These are phyloP conservation scores for Vigna reflexopilosa DNA, from an alignment of 306 rosid genomes.

Conservation along the genomic window DNA sequence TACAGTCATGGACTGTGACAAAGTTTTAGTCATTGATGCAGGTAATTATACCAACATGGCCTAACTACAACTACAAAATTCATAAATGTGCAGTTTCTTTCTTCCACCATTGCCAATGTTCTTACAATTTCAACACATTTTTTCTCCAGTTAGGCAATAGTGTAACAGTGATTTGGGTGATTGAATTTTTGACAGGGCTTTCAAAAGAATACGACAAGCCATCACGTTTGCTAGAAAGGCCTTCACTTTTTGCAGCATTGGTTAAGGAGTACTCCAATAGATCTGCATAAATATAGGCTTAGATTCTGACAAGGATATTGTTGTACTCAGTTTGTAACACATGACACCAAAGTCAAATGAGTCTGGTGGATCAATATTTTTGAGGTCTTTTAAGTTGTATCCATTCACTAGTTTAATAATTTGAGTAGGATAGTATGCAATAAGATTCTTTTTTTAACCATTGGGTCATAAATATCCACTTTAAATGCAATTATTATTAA, in stretches of 20 bases:
- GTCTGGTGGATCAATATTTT: not conserved
- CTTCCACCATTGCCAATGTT: not conserved
- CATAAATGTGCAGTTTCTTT: not conserved
- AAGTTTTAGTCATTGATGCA: conserved; percentile 82
- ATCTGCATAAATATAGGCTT: conserved; percentile 43
- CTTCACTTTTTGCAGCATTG: conserved; percentile 70
- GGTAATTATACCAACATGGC: conserved; percentile 45
- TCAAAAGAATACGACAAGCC: conserved; percentile 89
- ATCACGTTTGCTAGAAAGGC: conserved; percentile 71
- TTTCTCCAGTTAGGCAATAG: not conserved
- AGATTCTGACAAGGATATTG: not conserved
- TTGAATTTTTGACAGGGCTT: conserved; percentile 54
- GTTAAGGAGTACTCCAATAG: conserved; percentile 90
- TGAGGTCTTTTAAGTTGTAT: conserved; percentile 26
- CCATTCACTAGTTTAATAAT: not conserved
- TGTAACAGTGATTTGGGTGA: conserved; percentile 34
- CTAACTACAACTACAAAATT: too few species aligned
- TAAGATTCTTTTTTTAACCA: not conserved
- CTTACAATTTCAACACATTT: not conserved
- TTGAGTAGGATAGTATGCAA: conserved; percentile 5
- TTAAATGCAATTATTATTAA: not conserved
- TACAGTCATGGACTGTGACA: conserved; percentile 88
- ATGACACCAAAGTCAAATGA: not conserved
- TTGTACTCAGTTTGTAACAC: conserved; percentile 13
- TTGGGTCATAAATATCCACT: not conserved